Evolutionary conservation across 2,329 filamentous ascomycete genomes (phyloP).

Genomic region (Colletotrichum salicis): DNA sequence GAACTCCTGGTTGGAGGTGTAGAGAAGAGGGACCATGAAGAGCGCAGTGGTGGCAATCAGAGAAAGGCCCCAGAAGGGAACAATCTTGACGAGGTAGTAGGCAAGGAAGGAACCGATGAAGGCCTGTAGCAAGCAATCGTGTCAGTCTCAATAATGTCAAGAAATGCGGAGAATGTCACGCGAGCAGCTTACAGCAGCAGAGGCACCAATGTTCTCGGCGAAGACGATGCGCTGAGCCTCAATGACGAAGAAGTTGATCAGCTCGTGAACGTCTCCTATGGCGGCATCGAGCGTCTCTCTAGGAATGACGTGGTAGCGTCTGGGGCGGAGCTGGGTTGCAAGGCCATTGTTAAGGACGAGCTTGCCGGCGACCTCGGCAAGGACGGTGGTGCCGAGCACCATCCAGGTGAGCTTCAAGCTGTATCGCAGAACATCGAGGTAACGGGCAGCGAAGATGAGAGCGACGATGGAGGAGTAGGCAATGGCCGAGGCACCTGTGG

Average conservation of each 20-base stretch:
- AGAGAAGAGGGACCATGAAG: constrained; percentile 73
- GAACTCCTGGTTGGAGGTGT: constrained; percentile 75
- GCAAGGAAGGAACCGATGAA: constrained; percentile 71
- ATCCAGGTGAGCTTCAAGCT: constrained; percentile 74
- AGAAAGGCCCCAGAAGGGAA: constrained; percentile 76
- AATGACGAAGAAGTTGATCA: constrained; percentile 78
- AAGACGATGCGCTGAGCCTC: constrained; percentile 76
- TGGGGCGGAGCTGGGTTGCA: constrained; percentile 73
- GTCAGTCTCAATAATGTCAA: constrained; percentile 24
- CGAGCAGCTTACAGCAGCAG: constrained; percentile 62
- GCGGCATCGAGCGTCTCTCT: constrained; percentile 69
- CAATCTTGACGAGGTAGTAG: constrained; percentile 75
- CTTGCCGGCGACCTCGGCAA: constrained; percentile 71
- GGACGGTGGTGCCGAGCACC: constrained; percentile 67
- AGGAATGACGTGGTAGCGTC: constrained; percentile 74
- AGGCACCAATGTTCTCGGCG: constrained; percentile 72
- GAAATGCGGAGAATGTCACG: constrained; percentile 25
- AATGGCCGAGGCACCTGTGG: constrained; percentile 70
- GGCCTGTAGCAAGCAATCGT: constrained; percentile 53
- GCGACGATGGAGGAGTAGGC: constrained; percentile 68
- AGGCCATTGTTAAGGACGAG: constrained; percentile 69
- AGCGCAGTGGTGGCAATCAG: constrained; percentile 67
- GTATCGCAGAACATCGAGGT: constrained; percentile 74
- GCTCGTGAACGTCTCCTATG: constrained; percentile 73
- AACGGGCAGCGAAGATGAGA: constrained; percentile 71